A percentile compares a stretch with the other conserved stretches of the same genome.
Conservation (phyloP, 495 filamentous ascomycete species). For the Podospora tetraspora region DNA sequence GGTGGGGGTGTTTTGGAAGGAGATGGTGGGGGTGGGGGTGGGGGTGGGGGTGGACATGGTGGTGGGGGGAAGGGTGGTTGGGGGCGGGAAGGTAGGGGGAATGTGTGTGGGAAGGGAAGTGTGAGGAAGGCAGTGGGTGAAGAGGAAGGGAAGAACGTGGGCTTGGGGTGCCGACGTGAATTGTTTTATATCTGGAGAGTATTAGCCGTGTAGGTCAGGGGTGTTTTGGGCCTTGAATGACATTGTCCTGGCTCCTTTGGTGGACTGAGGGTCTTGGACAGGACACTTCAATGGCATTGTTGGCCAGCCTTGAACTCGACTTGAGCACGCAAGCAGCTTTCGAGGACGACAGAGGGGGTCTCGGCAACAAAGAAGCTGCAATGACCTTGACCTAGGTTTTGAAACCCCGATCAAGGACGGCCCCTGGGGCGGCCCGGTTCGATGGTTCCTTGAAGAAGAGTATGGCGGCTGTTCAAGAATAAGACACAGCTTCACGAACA, state of each 20-base stretch:
- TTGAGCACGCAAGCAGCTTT: background rate
- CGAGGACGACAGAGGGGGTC: background rate
- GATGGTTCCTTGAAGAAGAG: too few species aligned
- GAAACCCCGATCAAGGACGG: background rate
- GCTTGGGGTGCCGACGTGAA: background rate
- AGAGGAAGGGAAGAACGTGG: too few species aligned
- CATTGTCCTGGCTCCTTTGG: background rate
- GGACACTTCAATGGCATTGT: background rate
- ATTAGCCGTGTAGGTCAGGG: background rate
- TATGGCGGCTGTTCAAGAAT: background rate
- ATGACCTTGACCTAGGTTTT: background rate
- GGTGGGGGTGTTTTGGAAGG: constrained; percentile 51
- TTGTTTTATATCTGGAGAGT: background rate
- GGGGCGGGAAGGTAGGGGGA: constrained; percentile 25
- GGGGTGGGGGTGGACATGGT: constrained; percentile 64
- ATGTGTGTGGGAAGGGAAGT: background rate
- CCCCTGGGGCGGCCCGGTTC: too few species aligned
- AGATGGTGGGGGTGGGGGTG: constrained; percentile 43
- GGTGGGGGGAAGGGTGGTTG: constrained; percentile 68
- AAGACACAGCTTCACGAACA: too few species aligned
- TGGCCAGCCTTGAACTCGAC: background rate
- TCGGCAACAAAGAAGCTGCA: background rate
- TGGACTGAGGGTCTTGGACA: background rate
- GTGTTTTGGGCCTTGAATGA: background rate
- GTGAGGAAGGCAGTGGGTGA: background rate